These are phyloP conservation scores for Hypericum androsaemum DNA, from an alignment of 345 rosid genomes.

Conservation along the genomic window DNA sequence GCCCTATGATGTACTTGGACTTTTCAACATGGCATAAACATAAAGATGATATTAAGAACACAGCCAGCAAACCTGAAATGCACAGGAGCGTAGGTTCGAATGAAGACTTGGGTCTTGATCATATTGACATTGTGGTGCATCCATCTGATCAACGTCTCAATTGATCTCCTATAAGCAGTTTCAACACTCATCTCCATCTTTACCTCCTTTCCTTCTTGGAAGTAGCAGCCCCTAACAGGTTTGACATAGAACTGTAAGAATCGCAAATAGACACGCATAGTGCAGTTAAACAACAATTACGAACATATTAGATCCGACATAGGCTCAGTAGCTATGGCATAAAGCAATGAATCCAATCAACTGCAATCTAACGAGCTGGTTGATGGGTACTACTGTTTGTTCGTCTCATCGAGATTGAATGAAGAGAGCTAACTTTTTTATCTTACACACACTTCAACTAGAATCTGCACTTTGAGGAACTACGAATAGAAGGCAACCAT, in stretches of 20 bases:
- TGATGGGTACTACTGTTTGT: too few relatives aligned
- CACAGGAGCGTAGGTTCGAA: constrained; percentile 27
- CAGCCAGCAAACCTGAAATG: constrained; percentile 21
- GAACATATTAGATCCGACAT: too few relatives aligned
- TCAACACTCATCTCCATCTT: constrained; percentile 25
- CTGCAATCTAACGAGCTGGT: too few relatives aligned
- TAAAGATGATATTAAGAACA: neutral
- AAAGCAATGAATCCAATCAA: too few relatives aligned
- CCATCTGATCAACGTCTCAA: constrained; percentile 21
- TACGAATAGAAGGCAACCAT: neutral
- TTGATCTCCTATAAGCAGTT: constrained; percentile 21
- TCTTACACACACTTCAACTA: too few relatives aligned
- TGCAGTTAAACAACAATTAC: too few relatives aligned
- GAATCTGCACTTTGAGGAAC: too few relatives aligned
- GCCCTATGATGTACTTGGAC: too few relatives aligned
- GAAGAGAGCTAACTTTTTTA: too few relatives aligned
- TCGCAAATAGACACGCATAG: neutral
- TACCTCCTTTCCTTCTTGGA: constrained; percentile 20
- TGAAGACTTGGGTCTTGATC: constrained; percentile 20
- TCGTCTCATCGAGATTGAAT: too few relatives aligned
- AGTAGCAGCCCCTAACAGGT: constrained; percentile 19
- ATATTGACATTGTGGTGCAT: constrained; percentile 11
- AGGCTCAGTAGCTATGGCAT: too few relatives aligned
- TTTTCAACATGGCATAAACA: neutral
- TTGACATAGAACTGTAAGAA: neutral